Evolutionary conservation across 2,329 filamentous ascomycete species (phyloP).

Genomic region (Achaetomium macrosporum): DNA sequence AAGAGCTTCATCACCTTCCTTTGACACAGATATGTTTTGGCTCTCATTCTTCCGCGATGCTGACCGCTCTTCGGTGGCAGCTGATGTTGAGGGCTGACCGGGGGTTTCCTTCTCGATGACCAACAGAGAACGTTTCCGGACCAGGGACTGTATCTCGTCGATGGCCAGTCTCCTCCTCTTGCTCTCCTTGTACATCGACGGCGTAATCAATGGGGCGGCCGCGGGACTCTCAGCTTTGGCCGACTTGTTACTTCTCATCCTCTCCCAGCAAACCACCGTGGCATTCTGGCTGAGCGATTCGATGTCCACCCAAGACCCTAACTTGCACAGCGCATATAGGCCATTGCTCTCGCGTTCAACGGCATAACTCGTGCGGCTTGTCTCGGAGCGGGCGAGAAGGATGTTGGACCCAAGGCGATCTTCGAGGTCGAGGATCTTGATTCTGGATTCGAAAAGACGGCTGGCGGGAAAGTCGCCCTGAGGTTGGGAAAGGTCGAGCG

Average conservation of each 20-base stretch:
- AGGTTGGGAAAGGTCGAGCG: slow-evolving; percentile 50
- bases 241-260: slow-evolving; percentile 25
- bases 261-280: slow-evolving; percentile 38
- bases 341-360: slow-evolving; percentile 59
- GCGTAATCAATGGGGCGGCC: slow-evolving; percentile 35
- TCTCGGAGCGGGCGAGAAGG: slow-evolving; percentile 56
- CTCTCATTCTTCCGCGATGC: background rate
- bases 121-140: slow-evolving; percentile 47
- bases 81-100: slow-evolving; percentile 10
- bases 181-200: slow-evolving; percentile 42
- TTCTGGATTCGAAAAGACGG: slow-evolving; percentile 54
- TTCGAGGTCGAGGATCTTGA: slow-evolving; percentile 59
- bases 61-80: slow-evolving; percentile 5
- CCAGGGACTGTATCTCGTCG: slow-evolving; percentile 56
- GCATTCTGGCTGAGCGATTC: slow-evolving; percentile 46
- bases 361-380: slow-evolving; percentile 49
- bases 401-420: slow-evolving; percentile 53
- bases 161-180: slow-evolving; percentile 56
- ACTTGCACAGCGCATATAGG: slow-evolving; percentile 62
- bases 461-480: slow-evolving; percentile 46
- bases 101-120: slow-evolving; percentile 31
- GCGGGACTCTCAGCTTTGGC: slow-evolving; percentile 8
- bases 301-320: slow-evolving; percentile 61
- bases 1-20: background rate
- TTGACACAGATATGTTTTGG: background rate